Evolutionary conservation across 2,329 filamentous ascomycete species (phyloP).

Genomic region (Penicillium occitanis): DNA sequence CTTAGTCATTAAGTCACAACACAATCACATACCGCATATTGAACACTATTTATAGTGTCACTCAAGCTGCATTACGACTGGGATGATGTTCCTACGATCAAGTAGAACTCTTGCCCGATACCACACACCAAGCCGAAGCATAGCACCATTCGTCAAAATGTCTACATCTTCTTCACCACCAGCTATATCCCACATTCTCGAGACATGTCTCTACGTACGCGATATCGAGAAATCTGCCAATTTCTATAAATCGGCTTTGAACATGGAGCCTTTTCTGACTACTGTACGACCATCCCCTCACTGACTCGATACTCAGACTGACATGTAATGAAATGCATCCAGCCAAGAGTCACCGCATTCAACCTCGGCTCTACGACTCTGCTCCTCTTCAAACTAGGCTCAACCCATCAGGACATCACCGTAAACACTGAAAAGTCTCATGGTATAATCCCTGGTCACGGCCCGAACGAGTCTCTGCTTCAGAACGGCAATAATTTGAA

Average conservation of each 20-base stretch:
- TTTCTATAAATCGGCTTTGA: slow-evolving; percentile 30
- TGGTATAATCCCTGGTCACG: slow-evolving; percentile 21
- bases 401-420: slow-evolving; percentile 18
- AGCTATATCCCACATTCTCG: slow-evolving; percentile 31
- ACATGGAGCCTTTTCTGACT: slow-evolving; percentile 25
- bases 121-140: background rate
- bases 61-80: background rate
- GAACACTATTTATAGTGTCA: background rate
- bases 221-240: slow-evolving; percentile 26
- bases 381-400: slow-evolving; percentile 27
- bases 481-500: slow-evolving; percentile 22
- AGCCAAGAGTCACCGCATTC: slow-evolving; percentile 29
- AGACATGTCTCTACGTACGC: slow-evolving; percentile 33
- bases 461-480: background rate
- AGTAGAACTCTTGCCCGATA: background rate
- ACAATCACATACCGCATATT: background rate
- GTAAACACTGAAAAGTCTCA: slow-evolving; percentile 10
- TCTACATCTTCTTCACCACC: slow-evolving; percentile 20
- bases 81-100: background rate
- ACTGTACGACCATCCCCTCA: slow-evolving; percentile 17
- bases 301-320: background rate
- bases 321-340: slow-evolving; percentile 23
- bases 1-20: background rate
- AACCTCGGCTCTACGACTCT: slow-evolving; percentile 33
- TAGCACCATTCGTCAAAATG: background rate